phyloP scores from a whole-genome alignment of 352 stramenopile genomes.

The Globisporangium spiculum region DNA sequence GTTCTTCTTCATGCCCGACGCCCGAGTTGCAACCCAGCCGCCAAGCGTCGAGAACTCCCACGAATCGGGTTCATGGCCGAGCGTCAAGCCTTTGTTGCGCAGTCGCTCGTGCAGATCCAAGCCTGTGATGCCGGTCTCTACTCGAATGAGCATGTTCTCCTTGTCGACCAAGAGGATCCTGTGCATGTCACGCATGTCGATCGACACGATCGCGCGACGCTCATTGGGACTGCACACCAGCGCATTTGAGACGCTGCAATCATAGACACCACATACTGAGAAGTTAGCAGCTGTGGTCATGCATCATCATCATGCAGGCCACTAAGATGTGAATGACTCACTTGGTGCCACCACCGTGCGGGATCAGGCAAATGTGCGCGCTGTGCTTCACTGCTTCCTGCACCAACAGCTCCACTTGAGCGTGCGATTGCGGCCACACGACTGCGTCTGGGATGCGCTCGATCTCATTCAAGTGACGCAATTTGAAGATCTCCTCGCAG shows the following conservation, averaged over 20 bases:
- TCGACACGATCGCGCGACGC: constrained; percentile 87
- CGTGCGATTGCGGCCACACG: constrained; percentile 82
- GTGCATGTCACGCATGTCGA: constrained; percentile 93
- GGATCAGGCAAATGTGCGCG: constrained; percentile 84
- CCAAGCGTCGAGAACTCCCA: constrained; percentile 93
- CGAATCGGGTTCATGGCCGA: constrained; percentile 92
- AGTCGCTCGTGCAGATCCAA: constrained; percentile 87
- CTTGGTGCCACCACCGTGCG: too few relatives aligned
- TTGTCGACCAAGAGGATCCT: constrained; percentile 62
- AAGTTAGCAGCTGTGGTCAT: background rate
- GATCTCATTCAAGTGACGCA: constrained; percentile 41
- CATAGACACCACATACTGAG: background rate
- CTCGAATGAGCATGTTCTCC: constrained; percentile 82
- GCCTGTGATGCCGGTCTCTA: constrained; percentile 92
- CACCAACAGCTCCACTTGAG: constrained; percentile 83
- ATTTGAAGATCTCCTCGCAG: constrained; percentile 63
- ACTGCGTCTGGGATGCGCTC: constrained; percentile 89
- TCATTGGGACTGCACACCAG: constrained; percentile 64
- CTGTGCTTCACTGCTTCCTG: constrained; percentile 46
- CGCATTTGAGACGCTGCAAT: constrained; percentile 52
- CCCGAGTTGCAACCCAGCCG: constrained; percentile 91
- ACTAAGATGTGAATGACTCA: constrained; percentile 14
- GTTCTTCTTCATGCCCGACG: constrained; percentile 95
- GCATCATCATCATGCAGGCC: background rate
- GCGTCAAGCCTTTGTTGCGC: constrained; percentile 78